Conservation (phyloP, 495 filamentous ascomycete species). For the Talaromyces proteolyticus region DNA sequence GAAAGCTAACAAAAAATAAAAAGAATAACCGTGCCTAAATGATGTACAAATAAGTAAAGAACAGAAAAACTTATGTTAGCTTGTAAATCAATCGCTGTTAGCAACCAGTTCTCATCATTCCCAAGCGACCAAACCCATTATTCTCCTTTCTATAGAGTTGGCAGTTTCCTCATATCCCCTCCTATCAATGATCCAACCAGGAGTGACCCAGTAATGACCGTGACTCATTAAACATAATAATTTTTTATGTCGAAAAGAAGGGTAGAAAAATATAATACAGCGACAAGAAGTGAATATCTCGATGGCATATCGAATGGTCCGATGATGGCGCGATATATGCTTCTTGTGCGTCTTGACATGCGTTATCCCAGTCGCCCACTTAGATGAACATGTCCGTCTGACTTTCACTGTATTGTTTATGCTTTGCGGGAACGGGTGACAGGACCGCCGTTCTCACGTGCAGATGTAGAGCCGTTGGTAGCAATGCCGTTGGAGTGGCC, state of each 20-base stretch:
- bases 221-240: conserved; percentile 7
- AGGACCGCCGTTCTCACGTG: conserved; percentile 29
- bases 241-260: neutral
- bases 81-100: too few relatives aligned
- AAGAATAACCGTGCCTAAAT: too few relatives aligned
- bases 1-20: too few relatives aligned
- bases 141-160: too few relatives aligned
- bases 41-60: too few relatives aligned
- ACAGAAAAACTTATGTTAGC: too few relatives aligned
- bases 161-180: neutral
- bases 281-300: neutral
- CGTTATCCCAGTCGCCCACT: too few relatives aligned
- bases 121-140: too few relatives aligned
- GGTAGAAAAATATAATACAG: neutral
- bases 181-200: conserved; percentile 2
- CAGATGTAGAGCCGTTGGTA: conserved; percentile 20
- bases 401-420: conserved; percentile 14
- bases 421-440: conserved; percentile 46
- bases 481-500: conserved; percentile 29
- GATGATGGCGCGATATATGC: too few relatives aligned
- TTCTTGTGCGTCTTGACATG: neutral
- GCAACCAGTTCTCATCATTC: too few relatives aligned
- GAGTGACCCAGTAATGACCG: conserved; percentile 4
- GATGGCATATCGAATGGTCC: neutral
- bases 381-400: too few relatives aligned